Percentiles rank a stretch among this genome's conserved stretches.
Evolutionary conservation across 2,329 filamentous ascomycete species (phyloP).

Genomic region (Juglanconis oblonga): DNA sequence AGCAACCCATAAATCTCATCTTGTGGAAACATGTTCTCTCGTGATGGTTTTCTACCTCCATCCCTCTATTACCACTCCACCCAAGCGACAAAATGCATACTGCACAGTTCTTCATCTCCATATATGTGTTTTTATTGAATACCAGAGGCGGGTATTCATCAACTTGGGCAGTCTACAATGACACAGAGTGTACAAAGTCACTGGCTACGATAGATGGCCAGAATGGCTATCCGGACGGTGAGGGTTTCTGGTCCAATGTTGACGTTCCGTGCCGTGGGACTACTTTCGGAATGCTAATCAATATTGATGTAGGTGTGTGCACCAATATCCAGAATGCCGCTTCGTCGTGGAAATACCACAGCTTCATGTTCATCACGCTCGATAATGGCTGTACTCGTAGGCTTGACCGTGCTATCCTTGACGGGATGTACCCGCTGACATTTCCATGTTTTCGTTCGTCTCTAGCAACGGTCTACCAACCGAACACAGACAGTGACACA

Average conservation of each 20-base stretch:
- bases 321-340: not conserved
- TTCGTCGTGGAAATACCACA: not conserved
- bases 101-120: not conserved
- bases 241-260: not conserved
- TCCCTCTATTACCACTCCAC: not conserved
- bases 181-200: not conserved
- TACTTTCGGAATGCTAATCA: not conserved
- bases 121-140: not conserved
- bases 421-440: not conserved
- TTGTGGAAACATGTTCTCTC: no score
- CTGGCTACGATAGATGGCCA: not conserved
- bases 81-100: not conserved
- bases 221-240: not conserved
- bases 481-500: not conserved
- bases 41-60: no score
- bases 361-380: constrained; percentile 1
- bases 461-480: constrained; percentile 8
- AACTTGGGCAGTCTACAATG: not conserved
- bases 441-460: not conserved
- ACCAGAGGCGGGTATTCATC: not conserved
- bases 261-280: not conserved
- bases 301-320: not conserved
- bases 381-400: constrained; percentile 7
- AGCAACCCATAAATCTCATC: no score
- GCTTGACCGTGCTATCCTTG: not conserved